Base-by-base conservation (phyloP, 306 rosid species). In the Senna tora region DNA sequence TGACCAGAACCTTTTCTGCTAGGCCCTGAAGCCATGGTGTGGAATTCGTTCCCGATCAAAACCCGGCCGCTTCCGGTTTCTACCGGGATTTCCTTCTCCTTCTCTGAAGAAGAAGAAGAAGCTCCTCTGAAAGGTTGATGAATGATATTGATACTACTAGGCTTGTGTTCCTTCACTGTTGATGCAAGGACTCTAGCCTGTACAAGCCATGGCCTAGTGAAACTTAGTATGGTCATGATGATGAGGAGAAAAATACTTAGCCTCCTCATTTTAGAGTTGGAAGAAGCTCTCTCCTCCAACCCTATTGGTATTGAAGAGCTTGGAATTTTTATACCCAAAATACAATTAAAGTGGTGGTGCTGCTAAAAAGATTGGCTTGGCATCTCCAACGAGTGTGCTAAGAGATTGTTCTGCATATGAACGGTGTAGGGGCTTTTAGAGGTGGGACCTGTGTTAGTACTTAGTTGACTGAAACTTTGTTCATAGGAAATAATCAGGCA, bases 1-100 rank as follows among this genome's bases (percentile, higher is more conserved):
- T 92, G 97, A 62, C 97, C 97, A 22, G 94, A 19, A 77, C 97
- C 97, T 84, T 81, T 92, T 68, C 76, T 77, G 73, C 97, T 87
- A 4, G 96, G 97, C 54, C 97, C 97, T 46, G 97, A 92, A 53
- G 92, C 76, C 89, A 92, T 52, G 6, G 91, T 80, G 62, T 70
- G 77, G 51, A 67, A 65, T 68, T 69, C 79, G 65, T 67, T 68
- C 7, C 77, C 56, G 7, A 56, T 69, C 65, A 81, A 75, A 69
- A 70, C 84, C 62, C 77, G 63, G 50, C 34, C 56, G 30, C 54
- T 80, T 53, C n/a, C 52, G 32, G 5, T 14, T 19, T 46, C 60
- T 7, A 38, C n/a, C 33, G 12, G 65, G 2, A 11, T 17, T 22
- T 71, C 68, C 42, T 75, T 56, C 38, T 36, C 39, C 20, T 33